Percentiles rank a stretch among this genome's conserved stretches.
phyloP scores from a whole-genome alignment of 148 eudicot species.

The Salicornia ramosissima region DNA sequence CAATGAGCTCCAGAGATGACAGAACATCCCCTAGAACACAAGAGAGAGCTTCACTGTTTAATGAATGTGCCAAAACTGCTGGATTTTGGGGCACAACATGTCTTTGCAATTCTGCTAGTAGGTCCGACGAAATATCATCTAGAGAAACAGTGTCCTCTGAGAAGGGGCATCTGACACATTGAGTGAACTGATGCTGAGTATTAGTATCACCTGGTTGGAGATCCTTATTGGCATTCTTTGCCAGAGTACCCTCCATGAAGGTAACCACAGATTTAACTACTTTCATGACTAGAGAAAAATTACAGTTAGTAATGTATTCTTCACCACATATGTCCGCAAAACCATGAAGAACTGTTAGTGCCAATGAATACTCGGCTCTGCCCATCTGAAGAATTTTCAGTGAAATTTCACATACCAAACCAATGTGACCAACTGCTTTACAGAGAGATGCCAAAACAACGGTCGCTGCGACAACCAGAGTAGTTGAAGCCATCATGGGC shows the following conservation, averaged over 20 bases:
- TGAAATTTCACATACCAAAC: conserved; percentile 57
- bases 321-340: conserved; percentile 62
- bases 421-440: conserved; percentile 42
- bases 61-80: conserved; percentile 11
- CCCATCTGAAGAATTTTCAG: conserved; percentile 38
- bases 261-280: conserved; percentile 54
- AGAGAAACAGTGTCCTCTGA: conserved; percentile 40
- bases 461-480: conserved; percentile 48
- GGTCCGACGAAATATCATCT: conserved; percentile 42
- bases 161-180: conserved; percentile 63
- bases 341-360: conserved; percentile 57
- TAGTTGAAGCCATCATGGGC: conserved; percentile 36
- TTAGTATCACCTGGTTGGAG: conserved; percentile 12
- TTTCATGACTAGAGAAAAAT: conserved; percentile 37
- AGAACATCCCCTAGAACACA: conserved; percentile 41
- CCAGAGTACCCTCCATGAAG: conserved; percentile 35
- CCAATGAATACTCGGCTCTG: conserved; percentile 28
- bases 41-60: conserved; percentile 8
- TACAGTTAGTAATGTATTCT: conserved; percentile 36
- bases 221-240: conserved; percentile 18
- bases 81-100: conserved; percentile 11
- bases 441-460: conserved; percentile 62
- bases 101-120: conserved; percentile 44
- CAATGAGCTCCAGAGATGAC: conserved; percentile 66
- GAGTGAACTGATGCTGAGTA: conserved; percentile 23